These are phyloP conservation scores for Aspergillus leporis DNA, from an alignment of 495 filamentous ascomycete species.

Conservation along the genomic window DNA sequence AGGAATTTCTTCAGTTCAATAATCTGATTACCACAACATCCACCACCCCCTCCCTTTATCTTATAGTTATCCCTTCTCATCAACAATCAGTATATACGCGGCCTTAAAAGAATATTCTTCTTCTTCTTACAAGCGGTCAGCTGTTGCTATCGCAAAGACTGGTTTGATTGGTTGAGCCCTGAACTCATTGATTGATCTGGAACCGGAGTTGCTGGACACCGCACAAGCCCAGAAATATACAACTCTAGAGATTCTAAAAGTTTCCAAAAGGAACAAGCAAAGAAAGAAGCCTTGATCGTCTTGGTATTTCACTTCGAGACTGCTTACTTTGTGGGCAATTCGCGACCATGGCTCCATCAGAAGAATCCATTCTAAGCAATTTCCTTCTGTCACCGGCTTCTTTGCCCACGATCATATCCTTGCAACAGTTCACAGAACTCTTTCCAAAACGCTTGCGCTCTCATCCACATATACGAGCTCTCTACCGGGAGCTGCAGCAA, in stretches of 20 bases:
- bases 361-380: conserved; percentile 69
- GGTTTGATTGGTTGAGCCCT: not conserved
- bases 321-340: not conserved
- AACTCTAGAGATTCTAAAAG: not conserved
- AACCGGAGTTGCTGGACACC: not conserved
- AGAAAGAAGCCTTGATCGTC: not conserved
- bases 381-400: conserved; percentile 77
- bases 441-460: conserved; percentile 70
- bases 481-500: conserved; percentile 80
- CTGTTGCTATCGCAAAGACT: not conserved
- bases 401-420: conserved; percentile 68
- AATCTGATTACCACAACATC: not conserved
- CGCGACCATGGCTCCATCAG: conserved; percentile 65
- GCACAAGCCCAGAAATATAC: not conserved
- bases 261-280: not conserved
- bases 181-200: not conserved
- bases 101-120: not conserved
- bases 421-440: conserved; percentile 72
- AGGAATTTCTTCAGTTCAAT: not conserved
- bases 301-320: not conserved
- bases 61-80: not conserved
- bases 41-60: not conserved
- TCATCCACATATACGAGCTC: conserved; percentile 67
- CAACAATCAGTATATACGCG: too few species aligned
- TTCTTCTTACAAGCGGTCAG: not conserved